Conservation (phyloP, 805 yeast genomes). For the Sugiyamaella boreocaroliniensis region DNA sequence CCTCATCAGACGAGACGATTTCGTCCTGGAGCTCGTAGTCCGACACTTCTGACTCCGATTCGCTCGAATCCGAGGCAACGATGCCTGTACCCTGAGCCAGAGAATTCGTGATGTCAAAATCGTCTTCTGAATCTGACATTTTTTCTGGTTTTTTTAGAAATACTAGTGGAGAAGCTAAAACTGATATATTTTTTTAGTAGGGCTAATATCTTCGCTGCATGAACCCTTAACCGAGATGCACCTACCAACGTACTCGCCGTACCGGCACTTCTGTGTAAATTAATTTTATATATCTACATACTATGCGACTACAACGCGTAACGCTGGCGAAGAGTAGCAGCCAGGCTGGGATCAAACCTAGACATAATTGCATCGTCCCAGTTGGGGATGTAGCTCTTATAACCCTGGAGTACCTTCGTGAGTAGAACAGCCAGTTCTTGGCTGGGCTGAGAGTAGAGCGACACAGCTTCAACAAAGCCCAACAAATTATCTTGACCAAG, state of each 20-base stretch:
- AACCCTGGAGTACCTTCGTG: conserved; percentile 23
- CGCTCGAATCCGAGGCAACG: conserved; percentile 6
- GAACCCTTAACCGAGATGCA: not conserved
- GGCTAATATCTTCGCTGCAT: not conserved
- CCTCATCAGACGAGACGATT: conserved; percentile 42
- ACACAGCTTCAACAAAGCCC: conserved; percentile 53
- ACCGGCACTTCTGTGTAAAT: too few species aligned
- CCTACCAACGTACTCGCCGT: too few species aligned
- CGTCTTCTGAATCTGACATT: conserved; percentile 24
- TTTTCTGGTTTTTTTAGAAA: not conserved
- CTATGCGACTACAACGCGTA: conserved; percentile 11
- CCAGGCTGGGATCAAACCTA: conserved; percentile 19
- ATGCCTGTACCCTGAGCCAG: conserved; percentile 16
- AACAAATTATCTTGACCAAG: conserved; percentile 45
- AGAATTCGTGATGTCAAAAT: conserved; percentile 23
- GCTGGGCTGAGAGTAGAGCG: conserved; percentile 20
- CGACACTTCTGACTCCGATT: conserved; percentile 9
- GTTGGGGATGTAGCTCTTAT: conserved; percentile 22
- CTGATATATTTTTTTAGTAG: not conserved
- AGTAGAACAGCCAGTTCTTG: conserved; percentile 20
- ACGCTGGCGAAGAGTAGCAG: conserved; percentile 13
- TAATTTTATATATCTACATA: not conserved
- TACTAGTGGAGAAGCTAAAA: not conserved
- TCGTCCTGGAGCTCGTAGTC: conserved; percentile 23
- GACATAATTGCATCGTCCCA: conserved; percentile 23